phyloP scores from a whole-genome alignment of 192 early-diverging fungal genomes.

The Coemansia sp. region DNA sequence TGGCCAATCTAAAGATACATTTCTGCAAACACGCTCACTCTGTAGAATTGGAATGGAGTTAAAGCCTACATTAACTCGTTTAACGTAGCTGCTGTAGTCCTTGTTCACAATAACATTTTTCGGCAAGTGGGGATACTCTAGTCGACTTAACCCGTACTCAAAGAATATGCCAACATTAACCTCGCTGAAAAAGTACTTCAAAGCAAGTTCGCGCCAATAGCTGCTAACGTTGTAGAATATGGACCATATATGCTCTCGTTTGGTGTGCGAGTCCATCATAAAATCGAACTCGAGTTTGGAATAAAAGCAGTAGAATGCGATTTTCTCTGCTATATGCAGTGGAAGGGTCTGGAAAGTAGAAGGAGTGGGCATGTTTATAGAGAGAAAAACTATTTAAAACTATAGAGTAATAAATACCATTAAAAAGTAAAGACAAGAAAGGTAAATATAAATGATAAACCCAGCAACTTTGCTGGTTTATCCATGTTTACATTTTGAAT shows the following conservation, averaged over 20 bases:
- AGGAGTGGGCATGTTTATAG: neutral
- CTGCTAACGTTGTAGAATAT: neutral
- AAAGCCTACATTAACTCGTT: neutral
- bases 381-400: too few relatives aligned
- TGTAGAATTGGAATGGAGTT: neutral
- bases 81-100: neutral
- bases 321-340: neutral
- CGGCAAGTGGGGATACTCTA: neutral
- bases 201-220: neutral
- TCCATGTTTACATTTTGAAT: too few relatives aligned
- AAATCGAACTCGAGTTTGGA: neutral
- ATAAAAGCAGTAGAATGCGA: neutral
- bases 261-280: neutral
- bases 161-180: neutral
- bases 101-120: neutral
- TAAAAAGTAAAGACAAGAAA: too few relatives aligned
- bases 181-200: neutral
- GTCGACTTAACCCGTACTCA: neutral
- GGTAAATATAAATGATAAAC: too few relatives aligned
- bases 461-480: too few relatives aligned
- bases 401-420: too few relatives aligned
- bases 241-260: neutral
- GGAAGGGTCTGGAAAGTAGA: neutral
- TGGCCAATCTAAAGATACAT: neutral
- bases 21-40: neutral